Evolutionary conservation across 192 early-diverging fungal genomes (phyloP).

Genomic region (Linnemannia elongata): DNA sequence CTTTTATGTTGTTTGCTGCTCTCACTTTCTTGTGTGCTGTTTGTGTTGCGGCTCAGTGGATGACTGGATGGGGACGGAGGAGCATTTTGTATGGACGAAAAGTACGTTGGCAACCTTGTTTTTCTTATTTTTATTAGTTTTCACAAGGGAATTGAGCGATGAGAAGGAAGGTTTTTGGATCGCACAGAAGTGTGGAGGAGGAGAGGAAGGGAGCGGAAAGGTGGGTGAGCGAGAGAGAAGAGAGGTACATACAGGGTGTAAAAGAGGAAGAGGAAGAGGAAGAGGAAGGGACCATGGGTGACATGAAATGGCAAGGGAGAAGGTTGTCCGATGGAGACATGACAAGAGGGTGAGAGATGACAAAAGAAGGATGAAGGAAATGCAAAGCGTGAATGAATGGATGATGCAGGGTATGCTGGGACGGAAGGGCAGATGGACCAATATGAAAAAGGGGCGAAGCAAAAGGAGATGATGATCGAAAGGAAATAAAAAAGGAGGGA

Average conservation of each 20-base stretch:
- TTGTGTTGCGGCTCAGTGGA: background rate
- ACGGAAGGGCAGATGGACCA: no score
- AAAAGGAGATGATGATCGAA: background rate
- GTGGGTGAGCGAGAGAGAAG: background rate
- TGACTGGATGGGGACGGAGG: background rate
- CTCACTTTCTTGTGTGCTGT: background rate
- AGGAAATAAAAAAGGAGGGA: background rate
- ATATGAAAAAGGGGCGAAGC: background rate
- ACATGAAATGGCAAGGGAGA: background rate
- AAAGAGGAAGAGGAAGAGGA: background rate
- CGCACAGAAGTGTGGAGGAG: background rate
- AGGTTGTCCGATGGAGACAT: background rate
- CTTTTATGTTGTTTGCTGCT: background rate
- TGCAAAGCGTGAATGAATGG: background rate
- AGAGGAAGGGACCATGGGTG: background rate
- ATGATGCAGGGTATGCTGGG: background rate
- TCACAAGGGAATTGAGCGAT: background rate
- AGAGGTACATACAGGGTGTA: background rate
- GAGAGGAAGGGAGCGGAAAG: background rate
- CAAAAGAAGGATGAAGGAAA: background rate
- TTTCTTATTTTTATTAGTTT: background rate
- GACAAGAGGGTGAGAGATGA: background rate
- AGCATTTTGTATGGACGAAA: background rate
- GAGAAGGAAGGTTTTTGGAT: background rate
- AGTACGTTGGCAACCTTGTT: background rate